Conservation (phyloP, 495 filamentous ascomycete genomes). For the Lepraria neglecta region DNA sequence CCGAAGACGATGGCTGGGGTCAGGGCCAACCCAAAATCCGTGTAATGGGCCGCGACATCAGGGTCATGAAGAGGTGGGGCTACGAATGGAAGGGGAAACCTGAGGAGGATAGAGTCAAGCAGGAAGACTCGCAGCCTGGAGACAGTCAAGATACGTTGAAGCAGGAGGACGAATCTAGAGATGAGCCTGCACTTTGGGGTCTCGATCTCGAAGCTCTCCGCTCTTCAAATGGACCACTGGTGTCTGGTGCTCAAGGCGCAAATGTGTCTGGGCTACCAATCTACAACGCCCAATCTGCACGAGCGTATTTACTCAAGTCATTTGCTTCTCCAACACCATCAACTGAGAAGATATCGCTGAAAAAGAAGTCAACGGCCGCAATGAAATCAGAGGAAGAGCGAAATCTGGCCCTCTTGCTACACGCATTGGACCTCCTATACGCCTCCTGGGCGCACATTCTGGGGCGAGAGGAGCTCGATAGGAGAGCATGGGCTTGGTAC, state of each 20-base stretch:
- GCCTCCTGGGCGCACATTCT: slow-evolving; percentile 60
- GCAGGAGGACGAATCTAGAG: slow-evolving; percentile 29
- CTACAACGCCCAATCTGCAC: slow-evolving; percentile 55
- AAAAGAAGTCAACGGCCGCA: slow-evolving; percentile 31
- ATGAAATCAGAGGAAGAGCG: slow-evolving; percentile 53
- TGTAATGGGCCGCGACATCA: slow-evolving; percentile 65
- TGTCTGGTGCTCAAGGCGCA: slow-evolving; percentile 15
- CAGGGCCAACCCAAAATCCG: slow-evolving; percentile 64
- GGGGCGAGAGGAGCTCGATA: slow-evolving; percentile 57
- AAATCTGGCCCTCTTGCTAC: slow-evolving; percentile 60
- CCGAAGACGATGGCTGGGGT: slow-evolving; percentile 67
- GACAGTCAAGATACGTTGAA: slow-evolving; percentile 34
- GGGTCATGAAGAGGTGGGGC: slow-evolving; percentile 67
- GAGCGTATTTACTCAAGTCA: slow-evolving; percentile 38
- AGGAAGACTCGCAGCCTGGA: slow-evolving; percentile 20
- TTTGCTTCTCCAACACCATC: slow-evolving; percentile 26
- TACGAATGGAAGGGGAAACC: slow-evolving; percentile 57
- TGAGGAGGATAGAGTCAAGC: slow-evolving; percentile 24
- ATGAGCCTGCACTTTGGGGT: slow-evolving; percentile 64
- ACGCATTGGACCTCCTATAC: slow-evolving; percentile 61
- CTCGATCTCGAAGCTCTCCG: slow-evolving; percentile 65
- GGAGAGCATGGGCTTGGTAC: slow-evolving; percentile 76
- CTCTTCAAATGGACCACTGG: slow-evolving; percentile 28
- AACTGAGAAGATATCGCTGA: background rate
- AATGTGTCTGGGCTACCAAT: slow-evolving; percentile 49